Conservation (phyloP, 192 early-diverging fungal species). For the Backusella morwellensis region DNA sequence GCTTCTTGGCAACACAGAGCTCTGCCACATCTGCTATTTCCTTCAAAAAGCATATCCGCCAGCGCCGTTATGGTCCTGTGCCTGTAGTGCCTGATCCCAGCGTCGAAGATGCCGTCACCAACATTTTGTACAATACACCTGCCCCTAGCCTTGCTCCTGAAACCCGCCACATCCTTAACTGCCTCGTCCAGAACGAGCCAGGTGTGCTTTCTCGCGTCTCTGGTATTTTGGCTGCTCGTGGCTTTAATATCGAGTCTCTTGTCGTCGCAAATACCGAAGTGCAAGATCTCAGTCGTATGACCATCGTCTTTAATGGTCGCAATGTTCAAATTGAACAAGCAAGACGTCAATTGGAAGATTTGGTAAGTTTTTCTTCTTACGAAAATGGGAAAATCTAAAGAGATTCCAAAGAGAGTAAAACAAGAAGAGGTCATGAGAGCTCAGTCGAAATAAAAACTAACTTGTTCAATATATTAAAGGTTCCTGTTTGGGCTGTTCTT, state of each 20-base stretch:
- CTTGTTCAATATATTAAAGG: slow-evolving; percentile 28
- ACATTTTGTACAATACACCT: slow-evolving; percentile 97
- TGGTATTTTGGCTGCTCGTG: slow-evolving; percentile 90
- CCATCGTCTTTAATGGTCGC: slow-evolving; percentile 90
- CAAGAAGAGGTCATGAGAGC: neutral
- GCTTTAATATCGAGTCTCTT: slow-evolving; percentile 97
- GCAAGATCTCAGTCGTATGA: slow-evolving; percentile 90
- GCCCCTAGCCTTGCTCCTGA: slow-evolving; percentile 42
- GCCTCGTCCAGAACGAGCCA: slow-evolving; percentile 92
- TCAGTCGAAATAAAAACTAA: neutral
- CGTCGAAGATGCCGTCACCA: slow-evolving; percentile 93
- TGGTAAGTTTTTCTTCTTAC: slow-evolving; percentile 53
- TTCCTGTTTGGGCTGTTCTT: slow-evolving; percentile 95
- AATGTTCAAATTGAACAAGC: slow-evolving; percentile 87
- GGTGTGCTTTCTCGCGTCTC: slow-evolving; percentile 78
- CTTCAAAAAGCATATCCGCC: slow-evolving; percentile 34
- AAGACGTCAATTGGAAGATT: slow-evolving; percentile 89
- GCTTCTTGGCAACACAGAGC: neutral
- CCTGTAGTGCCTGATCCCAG: slow-evolving; percentile 52
- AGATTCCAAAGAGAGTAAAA: neutral
- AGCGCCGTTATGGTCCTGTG: slow-evolving; percentile 27
- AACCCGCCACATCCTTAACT: slow-evolving; percentile 90
- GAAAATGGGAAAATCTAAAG: neutral
- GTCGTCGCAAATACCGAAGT: slow-evolving; percentile 97
- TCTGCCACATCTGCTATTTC: slow-evolving; percentile 27